Base-by-base conservation (phyloP, 129 eudicot species). In the Pittosporum tobira region DNA sequence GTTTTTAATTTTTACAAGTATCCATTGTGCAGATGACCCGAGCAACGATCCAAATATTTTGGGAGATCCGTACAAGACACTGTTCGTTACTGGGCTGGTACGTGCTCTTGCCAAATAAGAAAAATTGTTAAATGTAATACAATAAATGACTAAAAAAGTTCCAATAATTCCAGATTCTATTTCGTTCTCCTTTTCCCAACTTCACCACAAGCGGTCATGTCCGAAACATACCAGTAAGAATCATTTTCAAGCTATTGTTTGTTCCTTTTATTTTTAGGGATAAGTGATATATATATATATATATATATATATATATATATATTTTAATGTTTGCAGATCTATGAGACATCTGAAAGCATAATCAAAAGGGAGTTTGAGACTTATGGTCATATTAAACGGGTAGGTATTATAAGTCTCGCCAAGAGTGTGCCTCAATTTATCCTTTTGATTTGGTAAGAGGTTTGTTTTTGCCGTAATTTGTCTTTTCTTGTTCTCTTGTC, bases 361-460 rank as follows among this genome's bases (percentile, higher is more conserved):
- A 68, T 93, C 63, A 93, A 87, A 87, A 84, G 99, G 84, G 99
- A 93, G 88, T 93, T 93, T 79, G 99, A 93, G 89, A 87, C 99
- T 42, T 93, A 93, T 77, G 96, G 99, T 26, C 91, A 96, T 47
- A 93, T 93, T 75, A 93, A 93, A 77, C 91, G 94, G 99, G 99
- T 93, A 93, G 93, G 99, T 93, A 62, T 78, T 60, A 75, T 47
- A 58, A 57, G 80, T 81, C 82, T 78, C 63, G 73, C 85, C 77
- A 63, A 52, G n/a, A 70, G 63, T 66, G 94, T 84, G 74, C 63
- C 83, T 80, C 77, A 68, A 82, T 86, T 71, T 75, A 75, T 62
- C 68, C 75, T 80, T 85, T 81, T 77, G 76, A 77, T 79, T 87
- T 19, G 52, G 99, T 91, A 83, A 91, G 96, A 81, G 64, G 81